Base-by-base conservation (phyloP, 352 stramenopile genomes). In the Pelagophyceae sp. region DNA sequence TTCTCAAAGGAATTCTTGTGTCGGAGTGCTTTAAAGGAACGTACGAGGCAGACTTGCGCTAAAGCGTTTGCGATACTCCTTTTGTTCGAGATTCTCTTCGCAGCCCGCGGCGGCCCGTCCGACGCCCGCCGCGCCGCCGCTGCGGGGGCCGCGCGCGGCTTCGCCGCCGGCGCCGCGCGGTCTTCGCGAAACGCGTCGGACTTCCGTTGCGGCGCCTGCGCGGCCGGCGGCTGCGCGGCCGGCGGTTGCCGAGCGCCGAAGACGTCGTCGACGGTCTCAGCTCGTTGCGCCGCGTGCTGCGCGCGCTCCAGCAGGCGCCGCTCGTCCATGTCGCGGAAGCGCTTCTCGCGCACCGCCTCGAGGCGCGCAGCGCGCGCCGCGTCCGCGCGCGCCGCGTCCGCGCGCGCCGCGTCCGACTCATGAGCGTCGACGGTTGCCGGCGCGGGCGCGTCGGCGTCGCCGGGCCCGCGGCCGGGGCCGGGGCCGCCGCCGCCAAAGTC, bases 301-400 rank as follows among this genome's bases (percentile, higher is more conserved):
- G 20, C 67, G 35, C 58, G 51, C 37, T 74, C 35, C 35, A 74
- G 67, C 2, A 33, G 67, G 20, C 67, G 67, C 35, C 67, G 67
- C 67, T 74, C 67, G 15, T 74, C 67, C 67, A 74, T 74, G 35
- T 33, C 67, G 2, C 37, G 67, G 35, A 20, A 33, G 5, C n/a
- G 5, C 67, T 74, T 74, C 15, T 11, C 67, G 67, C 67, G 67
- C 67, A 54, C 27, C 2, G 1, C 17, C 15, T 74, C 2, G 67
- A 74, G 58, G 17, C 67, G 67, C 38, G 51, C 35, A 33, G 58
- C 58, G 11, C 38, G 61, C 61, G 29, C 29, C 61, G 37, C 38
- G n/a, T 29, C 3, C 61, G 61, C 61, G 11, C 11, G 11, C 45
- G 45, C 64, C 32, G 37, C 64, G 64, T n/a, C 64, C 32, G 19